Percentiles rank a stretch among this genome's conserved stretches.
Conservation (phyloP, 78 protist species). For the Guillardia theta region DNA sequence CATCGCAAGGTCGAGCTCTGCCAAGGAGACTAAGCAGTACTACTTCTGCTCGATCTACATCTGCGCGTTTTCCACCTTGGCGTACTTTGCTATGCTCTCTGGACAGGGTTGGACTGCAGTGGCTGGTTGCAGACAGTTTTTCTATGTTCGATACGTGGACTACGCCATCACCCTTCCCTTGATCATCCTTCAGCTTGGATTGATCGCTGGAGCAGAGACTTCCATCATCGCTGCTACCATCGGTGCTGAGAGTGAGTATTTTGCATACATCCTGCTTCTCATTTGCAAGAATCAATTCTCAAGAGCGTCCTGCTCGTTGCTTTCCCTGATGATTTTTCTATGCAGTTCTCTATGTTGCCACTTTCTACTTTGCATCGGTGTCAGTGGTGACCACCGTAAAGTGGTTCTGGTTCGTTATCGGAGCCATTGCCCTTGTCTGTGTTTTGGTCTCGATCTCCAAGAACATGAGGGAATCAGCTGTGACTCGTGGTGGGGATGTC, state of each 20-base stretch:
- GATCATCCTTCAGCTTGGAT: neutral
- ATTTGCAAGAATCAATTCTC: too few relatives aligned
- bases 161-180: neutral
- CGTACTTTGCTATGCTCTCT: constrained; percentile 29
- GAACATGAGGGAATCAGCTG: neutral
- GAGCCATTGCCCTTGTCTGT: neutral
- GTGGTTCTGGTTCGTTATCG: constrained; percentile 46
- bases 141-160: constrained; percentile 34
- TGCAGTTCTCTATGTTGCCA: neutral
- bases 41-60: neutral
- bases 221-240: neutral
- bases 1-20: neutral
- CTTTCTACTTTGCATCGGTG: neutral
- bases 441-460: neutral
- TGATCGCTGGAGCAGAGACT: neutral
- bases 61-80: neutral
- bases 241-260: neutral
- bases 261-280: neutral
- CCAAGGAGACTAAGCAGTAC: neutral
- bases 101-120: constrained; percentile 43
- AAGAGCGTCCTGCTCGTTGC: too few relatives aligned
- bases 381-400: constrained; percentile 40
- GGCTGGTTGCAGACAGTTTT: constrained; percentile 43
- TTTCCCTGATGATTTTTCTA: neutral
- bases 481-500: neutral